Evolutionary conservation across 768 basidiomycete genomes (phyloP), one percentile per base, ranked within the genome.

Genomic region (Suillus occidentalis): DNA sequence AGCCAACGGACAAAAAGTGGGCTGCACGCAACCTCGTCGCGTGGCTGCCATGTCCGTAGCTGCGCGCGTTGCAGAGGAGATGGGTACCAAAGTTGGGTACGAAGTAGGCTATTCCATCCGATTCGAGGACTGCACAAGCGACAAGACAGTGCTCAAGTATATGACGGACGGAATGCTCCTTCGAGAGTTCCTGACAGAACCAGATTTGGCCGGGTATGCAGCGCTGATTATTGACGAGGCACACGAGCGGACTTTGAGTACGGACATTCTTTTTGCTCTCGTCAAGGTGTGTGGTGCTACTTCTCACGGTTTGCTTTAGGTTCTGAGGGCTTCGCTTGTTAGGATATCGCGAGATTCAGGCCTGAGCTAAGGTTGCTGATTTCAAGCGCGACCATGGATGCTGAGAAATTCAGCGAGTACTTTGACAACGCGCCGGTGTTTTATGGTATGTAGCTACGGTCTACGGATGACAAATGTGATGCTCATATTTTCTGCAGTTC

Each of bases 81-180:
- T 99, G 90, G 97, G 96, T 9, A 92, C 89, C 4, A 92, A 98
- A 76, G 89, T 99, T 47, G 97, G 97, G 12, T 93, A 96, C 70
- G 97, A 99, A 79, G 97, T 99, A 59, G 97, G 97, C n/a, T 99
- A 99, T 77, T 97, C 96, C 40, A 99, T 99, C 70, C 94, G 97
- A 39, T 99, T 99, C 79, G 97, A 99, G 78, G 97, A 99, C 77
- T 97, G 95, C 76, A 99, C 97, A 22, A 97, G 94, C 81, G 95
- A 99, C 83, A 98, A 97, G 82, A 99, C 97, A 5, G 91, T 96
- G 52, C 83, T 99, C 72, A 99, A 99, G 79, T 99, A 99, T 79
- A 97, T 99, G 97, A 99, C 97, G 52, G 97, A 99, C 73, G 97
- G 97, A 40, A 99, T 99, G 97, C 83, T 99, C 34, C 80, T 99